These are phyloP conservation scores for Tuber magnatum DNA, from an alignment of 495 filamentous ascomycete genomes.

Conservation along the genomic window DNA sequence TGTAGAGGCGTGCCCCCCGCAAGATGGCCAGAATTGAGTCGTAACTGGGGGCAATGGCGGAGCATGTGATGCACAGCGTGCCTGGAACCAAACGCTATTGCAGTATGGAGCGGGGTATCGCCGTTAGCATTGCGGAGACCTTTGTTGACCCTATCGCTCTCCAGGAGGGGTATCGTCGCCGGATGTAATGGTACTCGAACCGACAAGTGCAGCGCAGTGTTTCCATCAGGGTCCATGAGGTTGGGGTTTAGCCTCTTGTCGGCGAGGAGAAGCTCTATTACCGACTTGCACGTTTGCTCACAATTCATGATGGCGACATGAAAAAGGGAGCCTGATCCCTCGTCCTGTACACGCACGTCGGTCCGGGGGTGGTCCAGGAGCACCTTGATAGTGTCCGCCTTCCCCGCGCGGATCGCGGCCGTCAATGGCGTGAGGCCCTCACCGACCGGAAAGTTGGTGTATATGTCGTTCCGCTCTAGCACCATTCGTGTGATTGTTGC, in stretches of 20 bases:
- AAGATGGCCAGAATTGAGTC: background rate
- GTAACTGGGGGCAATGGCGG: no score
- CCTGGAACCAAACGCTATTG: background rate
- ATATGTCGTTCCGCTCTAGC: slow-evolving; percentile 17
- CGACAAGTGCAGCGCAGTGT: background rate
- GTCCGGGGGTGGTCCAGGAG: slow-evolving; percentile 8
- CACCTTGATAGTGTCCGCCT: slow-evolving; percentile 7
- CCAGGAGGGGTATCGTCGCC: background rate
- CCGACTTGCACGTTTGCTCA: background rate
- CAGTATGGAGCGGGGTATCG: background rate
- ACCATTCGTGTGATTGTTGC: slow-evolving; percentile 9
- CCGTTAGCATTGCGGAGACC: no score
- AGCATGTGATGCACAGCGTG: no score
- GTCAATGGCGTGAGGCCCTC: slow-evolving; percentile 14
- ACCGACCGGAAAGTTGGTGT: background rate
- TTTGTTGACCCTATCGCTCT: background rate
- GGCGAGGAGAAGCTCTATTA: background rate
- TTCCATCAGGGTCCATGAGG: background rate
- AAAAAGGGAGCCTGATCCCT: background rate
- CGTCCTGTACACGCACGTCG: background rate
- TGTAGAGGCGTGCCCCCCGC: background rate
- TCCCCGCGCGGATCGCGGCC: slow-evolving; percentile 15
- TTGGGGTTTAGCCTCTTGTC: background rate
- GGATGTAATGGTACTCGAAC: background rate
- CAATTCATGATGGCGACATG: background rate